These are phyloP conservation scores for Panicum virgatum DNA, from an alignment of 202 grass and related monocot species.

Conservation along the genomic window DNA sequence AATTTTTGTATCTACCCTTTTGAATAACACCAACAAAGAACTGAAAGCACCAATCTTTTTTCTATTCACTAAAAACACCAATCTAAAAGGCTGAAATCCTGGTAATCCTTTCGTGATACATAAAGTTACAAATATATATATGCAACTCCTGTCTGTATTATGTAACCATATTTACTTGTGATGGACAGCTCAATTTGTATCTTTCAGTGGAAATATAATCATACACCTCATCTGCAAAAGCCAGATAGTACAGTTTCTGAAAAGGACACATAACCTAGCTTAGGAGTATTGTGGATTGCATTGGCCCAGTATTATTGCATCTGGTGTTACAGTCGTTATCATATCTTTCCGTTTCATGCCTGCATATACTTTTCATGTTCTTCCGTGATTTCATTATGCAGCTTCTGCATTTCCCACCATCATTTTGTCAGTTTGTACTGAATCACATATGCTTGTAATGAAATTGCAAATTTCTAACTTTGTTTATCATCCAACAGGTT, in stretches of 20 bases:
- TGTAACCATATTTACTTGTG: conserved; percentile 1
- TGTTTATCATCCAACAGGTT: conserved; percentile 60
- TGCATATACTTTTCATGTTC: conserved; percentile 17
- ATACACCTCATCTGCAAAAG: conserved; percentile 3
- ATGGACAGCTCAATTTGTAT: conserved; percentile 4
- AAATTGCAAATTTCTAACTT: conserved; percentile 23
- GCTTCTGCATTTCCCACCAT: background rate
- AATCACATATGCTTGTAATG: background rate
- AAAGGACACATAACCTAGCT: conserved; percentile 37
- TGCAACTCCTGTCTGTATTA: background rate
- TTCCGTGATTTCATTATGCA: background rate
- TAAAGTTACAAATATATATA: background rate
- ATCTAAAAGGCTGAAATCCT: background rate
- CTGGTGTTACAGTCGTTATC: background rate
- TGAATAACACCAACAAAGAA: background rate
- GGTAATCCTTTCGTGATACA: background rate
- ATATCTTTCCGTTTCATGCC: background rate
- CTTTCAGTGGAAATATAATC: background rate
- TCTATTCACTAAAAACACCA: background rate
- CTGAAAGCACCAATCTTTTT: background rate
- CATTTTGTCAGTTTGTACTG: conserved; percentile 11
- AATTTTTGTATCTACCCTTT: background rate
- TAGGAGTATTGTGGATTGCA: background rate
- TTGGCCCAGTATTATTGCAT: conserved; percentile 19
- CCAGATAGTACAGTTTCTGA: conserved; percentile 23